A percentile compares a stretch with the other conserved stretches of the same genome.
phyloP scores from a whole-genome alignment of 208 protist genomes.

The Endotrypanum monterogeii region DNA sequence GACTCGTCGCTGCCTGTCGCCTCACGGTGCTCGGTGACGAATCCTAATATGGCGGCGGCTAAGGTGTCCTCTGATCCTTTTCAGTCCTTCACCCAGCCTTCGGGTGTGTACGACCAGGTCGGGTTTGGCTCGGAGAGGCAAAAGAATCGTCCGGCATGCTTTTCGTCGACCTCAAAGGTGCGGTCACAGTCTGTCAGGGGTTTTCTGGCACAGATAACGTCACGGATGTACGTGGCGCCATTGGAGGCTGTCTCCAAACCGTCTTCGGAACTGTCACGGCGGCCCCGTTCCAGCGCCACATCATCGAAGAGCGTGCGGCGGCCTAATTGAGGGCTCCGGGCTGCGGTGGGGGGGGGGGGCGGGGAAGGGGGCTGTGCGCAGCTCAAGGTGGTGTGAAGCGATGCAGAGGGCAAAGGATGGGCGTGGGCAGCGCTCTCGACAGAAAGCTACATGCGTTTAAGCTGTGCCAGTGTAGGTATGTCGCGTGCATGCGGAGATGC shows the following conservation, averaged over 20 bases:
- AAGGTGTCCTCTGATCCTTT: not conserved
- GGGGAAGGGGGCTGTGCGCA: not conserved
- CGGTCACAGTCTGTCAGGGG: not conserved
- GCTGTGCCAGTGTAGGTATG: not conserved
- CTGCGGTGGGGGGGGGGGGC: too few species aligned
- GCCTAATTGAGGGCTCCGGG: not conserved
- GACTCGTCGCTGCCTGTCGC: not conserved
- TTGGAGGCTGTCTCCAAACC: not conserved
- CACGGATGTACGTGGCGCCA: conserved; percentile 15
- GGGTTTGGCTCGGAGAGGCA: not conserved
- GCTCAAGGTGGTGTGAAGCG: not conserved
- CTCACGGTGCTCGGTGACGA: not conserved
- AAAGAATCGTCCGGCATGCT: not conserved
- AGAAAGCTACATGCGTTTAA: not conserved
- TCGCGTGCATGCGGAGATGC: not conserved
- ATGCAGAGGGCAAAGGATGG: not conserved
- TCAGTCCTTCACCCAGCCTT: not conserved
- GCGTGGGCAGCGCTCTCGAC: not conserved
- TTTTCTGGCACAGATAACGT: conserved; percentile 17
- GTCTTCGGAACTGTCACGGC: not conserved
- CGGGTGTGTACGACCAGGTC: not conserved
- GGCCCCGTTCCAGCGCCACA: not conserved
- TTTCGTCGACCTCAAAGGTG: not conserved
- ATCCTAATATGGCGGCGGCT: not conserved
- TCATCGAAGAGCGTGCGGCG: not conserved